Conservation (phyloP, 495 filamentous ascomycete genomes). For the Evernia prunastri region DNA sequence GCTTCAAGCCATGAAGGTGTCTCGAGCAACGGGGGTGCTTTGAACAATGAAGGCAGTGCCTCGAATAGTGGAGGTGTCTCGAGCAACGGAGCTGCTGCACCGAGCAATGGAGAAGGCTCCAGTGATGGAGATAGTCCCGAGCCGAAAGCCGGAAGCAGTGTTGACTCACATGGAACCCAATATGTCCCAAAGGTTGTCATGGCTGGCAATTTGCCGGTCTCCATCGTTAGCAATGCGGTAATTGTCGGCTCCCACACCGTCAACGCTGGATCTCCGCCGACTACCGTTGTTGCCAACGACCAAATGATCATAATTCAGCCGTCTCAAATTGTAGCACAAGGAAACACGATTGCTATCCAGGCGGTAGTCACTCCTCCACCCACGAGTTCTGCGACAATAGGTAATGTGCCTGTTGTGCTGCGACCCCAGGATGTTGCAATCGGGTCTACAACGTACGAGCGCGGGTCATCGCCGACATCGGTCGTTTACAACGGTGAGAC, state of each 20-base stretch:
- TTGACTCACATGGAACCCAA: not conserved
- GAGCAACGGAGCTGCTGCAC: not conserved
- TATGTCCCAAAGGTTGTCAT: not conserved
- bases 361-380: not conserved
- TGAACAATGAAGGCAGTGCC: not conserved
- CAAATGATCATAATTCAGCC: slow-evolving; percentile 14
- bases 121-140: slow-evolving; percentile 1
- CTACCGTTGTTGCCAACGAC: slow-evolving; percentile 10
- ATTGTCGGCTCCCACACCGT: slow-evolving; percentile 11
- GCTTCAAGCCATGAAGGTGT: not conserved
- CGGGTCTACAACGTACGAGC: slow-evolving; percentile 18
- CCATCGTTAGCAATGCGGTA: slow-evolving; percentile 4
- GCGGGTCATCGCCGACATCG: slow-evolving; percentile 10
- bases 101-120: not conserved
- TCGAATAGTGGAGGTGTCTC: not conserved
- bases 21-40: not conserved
- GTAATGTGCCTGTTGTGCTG: slow-evolving; percentile 18
- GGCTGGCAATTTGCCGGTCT: slow-evolving; percentile 6
- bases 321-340: slow-evolving; percentile 8
- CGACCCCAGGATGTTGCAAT: slow-evolving; percentile 21
- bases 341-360: slow-evolving; percentile 9
- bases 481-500: slow-evolving; percentile 23
- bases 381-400: slow-evolving; percentile 12
- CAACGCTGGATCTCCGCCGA: slow-evolving; percentile 6
- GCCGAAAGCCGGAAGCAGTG: not conserved